phyloP scores from a whole-genome alignment of 208 protist species.

The Leptomonas pyrrhocoris region DNA sequence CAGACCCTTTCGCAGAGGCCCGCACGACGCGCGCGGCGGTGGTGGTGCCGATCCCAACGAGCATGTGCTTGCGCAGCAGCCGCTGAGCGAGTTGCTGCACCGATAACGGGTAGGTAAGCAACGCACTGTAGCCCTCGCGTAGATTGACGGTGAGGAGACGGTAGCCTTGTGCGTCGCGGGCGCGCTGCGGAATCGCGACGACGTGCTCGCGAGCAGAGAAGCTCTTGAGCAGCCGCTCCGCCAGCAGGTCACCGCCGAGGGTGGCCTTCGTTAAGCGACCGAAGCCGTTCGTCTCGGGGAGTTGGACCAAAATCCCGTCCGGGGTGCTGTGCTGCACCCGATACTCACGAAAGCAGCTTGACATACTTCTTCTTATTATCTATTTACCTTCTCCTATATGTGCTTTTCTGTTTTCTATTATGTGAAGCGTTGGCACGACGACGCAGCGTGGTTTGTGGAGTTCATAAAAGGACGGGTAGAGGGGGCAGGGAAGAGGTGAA shows the following conservation, averaged over 20 bases:
- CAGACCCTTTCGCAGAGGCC: conserved; percentile 54
- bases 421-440: no score
- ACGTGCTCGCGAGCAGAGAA: conserved; percentile 63
- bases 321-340: conserved; percentile 78
- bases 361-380: background rate
- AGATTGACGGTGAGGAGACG: conserved; percentile 67
- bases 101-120: conserved; percentile 51
- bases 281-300: conserved; percentile 73
- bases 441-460: no score
- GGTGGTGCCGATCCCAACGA: conserved; percentile 81
- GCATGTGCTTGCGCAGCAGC: conserved; percentile 82
- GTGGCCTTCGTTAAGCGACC: conserved; percentile 70
- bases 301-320: conserved; percentile 79
- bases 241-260: conserved; percentile 72
- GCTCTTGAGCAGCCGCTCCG: conserved; percentile 64
- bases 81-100: conserved; percentile 56
- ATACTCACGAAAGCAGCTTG: conserved; percentile 60
- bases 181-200: conserved; percentile 43
- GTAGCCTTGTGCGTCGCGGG: conserved; percentile 80
- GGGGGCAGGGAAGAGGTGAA: no score
- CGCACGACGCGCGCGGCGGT: conserved; percentile 62
- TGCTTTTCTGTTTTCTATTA: no score
- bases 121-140: conserved; percentile 56
- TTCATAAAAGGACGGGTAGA: no score
- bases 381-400: background rate